phyloP scores from a whole-genome alignment of 257 asterid genomes.

The Solanum phureja region DNA sequence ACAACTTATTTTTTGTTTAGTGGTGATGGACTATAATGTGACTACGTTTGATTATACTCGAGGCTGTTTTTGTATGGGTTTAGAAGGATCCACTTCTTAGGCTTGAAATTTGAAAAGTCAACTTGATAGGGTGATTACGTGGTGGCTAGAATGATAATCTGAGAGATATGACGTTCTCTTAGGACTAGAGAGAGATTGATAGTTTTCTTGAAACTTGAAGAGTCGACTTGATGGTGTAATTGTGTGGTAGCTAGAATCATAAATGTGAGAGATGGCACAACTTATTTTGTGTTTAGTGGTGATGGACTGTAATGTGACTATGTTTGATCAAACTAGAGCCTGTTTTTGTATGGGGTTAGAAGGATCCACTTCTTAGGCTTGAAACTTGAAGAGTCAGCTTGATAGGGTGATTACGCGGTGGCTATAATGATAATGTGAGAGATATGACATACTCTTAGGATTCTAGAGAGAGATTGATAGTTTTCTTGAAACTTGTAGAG shows the following conservation, averaged over 20 bases:
- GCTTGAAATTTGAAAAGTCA: neutral
- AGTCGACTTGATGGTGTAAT: neutral
- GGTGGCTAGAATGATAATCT: neutral
- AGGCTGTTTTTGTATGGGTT: neutral
- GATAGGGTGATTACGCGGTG: no score
- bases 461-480: no score
- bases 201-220: neutral
- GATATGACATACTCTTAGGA: no score
- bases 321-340: neutral
- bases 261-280: neutral
- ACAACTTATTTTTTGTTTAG: no score
- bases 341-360: neutral
- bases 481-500: no score
- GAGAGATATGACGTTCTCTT: no score
- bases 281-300: neutral
- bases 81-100: neutral
- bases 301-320: neutral
- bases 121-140: neutral
- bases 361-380: neutral
- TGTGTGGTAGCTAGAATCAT: neutral
- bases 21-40: neutral
- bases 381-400: neutral
- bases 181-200: no score
- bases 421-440: no score
- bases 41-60: neutral